Base-by-base conservation (phyloP, 768 basidiomycete genomes). In the Tricholoma hemisulphureum region DNA sequence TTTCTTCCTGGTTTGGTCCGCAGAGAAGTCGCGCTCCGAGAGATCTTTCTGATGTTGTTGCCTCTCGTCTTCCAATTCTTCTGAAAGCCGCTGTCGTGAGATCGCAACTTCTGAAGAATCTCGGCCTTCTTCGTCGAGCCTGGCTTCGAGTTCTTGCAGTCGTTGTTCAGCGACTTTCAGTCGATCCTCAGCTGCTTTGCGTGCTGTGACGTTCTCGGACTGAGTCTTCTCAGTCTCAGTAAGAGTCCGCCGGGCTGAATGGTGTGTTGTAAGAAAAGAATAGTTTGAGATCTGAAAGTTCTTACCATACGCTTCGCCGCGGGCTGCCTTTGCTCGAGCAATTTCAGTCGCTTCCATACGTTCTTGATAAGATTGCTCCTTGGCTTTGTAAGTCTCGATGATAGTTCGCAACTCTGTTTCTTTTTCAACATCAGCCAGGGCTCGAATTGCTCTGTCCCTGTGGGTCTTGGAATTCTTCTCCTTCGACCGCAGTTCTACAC, bases 1-100 rank as follows among this genome's bases (percentile, higher is more conserved):
- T 68, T 91, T 92, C 78, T 92, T 90, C 60, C 88, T 82, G 2
- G 90, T 91, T 68, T 92, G 91, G 61, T 91, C 87, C 29, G 83
- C 79, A 10, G 86, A 75, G 67, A 91, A 90, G 69, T 92, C 90
- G 5, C 89, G 82, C 60, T 92, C 89, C 1, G 83, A 77, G n/a
- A 92, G 78, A 60, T 93, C 89, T 64, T 92, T 88, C 66, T 86
- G 83, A 66, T 93, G 86, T 55, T 86, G 86, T 57, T 88, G 84
- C 60, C 89, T 81, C 67, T 89, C 87, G 57, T 90, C 88, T 60
- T 91, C 88, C 65, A 93, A 77, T 66, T 90, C 87, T 57, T 88
- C 88, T 1, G 83, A 77, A n/a, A 92, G 74, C 23, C 88, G 82
- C 58, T 85, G 83, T 28, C 85, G 81, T 37, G 89, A 80, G 20